Conservation (phyloP, 2,329 filamentous ascomycete genomes). For the Pestalotiopsis fici region DNA sequence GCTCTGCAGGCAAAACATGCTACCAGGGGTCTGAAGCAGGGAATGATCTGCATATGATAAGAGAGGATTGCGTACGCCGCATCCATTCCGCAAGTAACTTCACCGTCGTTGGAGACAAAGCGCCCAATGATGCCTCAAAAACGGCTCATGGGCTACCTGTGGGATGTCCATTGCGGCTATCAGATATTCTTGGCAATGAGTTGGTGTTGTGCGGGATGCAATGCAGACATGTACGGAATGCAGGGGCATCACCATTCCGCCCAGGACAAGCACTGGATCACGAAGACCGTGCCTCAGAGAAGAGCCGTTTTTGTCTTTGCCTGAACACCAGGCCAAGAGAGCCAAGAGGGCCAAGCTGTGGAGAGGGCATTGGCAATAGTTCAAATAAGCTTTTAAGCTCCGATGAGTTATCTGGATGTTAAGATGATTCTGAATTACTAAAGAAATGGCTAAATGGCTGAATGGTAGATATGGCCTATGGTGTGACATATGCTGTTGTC, state of each 20-base stretch:
- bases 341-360: slow-evolving; percentile 6
- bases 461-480: neutral
- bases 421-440: neutral
- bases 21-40: neutral
- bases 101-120: neutral
- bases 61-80: neutral
- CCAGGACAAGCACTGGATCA: neutral
- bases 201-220: neutral
- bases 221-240: neutral
- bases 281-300: neutral
- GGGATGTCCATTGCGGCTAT: neutral
- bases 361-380: neutral
- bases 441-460: neutral
- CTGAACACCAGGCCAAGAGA: neutral
- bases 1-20: neutral
- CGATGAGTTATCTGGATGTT: neutral
- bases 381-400: slow-evolving; percentile 8
- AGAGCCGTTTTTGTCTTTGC: neutral
- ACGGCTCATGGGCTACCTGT: neutral
- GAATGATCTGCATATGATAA: slow-evolving; percentile 4
- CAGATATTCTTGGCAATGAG: neutral
- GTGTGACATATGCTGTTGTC: neutral
- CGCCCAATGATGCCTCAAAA: neutral
- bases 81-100: neutral
- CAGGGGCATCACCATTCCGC: neutral